These are phyloP conservation scores for Lodderomyces parapsilosis DNA, from an alignment of 1,139 yeast species.

Conservation along the genomic window DNA sequence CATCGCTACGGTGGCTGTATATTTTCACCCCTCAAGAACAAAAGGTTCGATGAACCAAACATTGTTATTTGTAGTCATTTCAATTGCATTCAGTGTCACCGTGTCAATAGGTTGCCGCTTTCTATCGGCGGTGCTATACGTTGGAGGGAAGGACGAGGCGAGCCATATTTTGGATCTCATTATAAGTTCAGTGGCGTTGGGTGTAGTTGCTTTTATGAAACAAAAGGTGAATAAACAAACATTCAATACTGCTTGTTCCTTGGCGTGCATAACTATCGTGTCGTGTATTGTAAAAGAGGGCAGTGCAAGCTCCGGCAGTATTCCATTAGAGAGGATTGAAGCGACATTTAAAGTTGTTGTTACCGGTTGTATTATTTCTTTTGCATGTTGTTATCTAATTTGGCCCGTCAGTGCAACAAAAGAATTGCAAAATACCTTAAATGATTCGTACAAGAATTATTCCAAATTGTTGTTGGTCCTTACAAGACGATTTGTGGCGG, in stretches of 20 bases:
- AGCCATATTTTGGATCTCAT: slow-evolving; percentile 60
- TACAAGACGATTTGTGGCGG: slow-evolving; percentile 54
- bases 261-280: slow-evolving; percentile 71
- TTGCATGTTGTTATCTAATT: slow-evolving; percentile 54
- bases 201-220: slow-evolving; percentile 66
- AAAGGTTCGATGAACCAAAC: slow-evolving; percentile 82
- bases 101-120: slow-evolving; percentile 57
- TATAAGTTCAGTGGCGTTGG: slow-evolving; percentile 56
- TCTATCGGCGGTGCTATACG: slow-evolving; percentile 48
- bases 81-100: slow-evolving; percentile 56
- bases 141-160: slow-evolving; percentile 46
- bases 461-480: slow-evolving; percentile 51
- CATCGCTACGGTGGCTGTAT: slow-evolving; percentile 79
- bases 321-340: slow-evolving; percentile 57
- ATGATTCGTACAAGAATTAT: slow-evolving; percentile 54
- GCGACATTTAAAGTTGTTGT: slow-evolving; percentile 61
- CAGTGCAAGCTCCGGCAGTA: slow-evolving; percentile 55
- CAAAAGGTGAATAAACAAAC: slow-evolving; percentile 66
- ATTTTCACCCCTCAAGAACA: slow-evolving; percentile 80
- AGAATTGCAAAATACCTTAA: slow-evolving; percentile 45
- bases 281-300: slow-evolving; percentile 80
- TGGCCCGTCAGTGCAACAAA: slow-evolving; percentile 65
- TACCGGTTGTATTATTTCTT: slow-evolving; percentile 62
- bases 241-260: slow-evolving; percentile 77
- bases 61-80: slow-evolving; percentile 54